Conservation (phyloP, 495 filamentous ascomycete species). For the Tricharina praecox region DNA sequence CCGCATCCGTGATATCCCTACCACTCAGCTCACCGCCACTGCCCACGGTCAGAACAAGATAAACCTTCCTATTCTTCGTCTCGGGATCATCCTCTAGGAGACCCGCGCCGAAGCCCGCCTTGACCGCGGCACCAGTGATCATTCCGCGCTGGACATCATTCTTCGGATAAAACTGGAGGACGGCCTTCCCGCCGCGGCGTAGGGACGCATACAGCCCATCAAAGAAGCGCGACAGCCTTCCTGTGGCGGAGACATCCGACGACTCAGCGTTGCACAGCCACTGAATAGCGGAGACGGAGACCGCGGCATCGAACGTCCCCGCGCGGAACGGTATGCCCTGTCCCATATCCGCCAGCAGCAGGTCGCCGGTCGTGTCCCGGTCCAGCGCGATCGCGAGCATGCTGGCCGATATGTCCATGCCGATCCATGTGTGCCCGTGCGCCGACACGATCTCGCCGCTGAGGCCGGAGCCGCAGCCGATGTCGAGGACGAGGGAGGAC, state of each 20-base stretch:
- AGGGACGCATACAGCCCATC: constrained; percentile 76
- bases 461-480: constrained; percentile 89
- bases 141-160: constrained; percentile 80
- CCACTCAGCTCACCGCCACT: constrained; percentile 43
- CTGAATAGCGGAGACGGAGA: constrained; percentile 86
- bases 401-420: constrained; percentile 81
- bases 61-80: constrained; percentile 86
- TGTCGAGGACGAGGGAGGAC: constrained; percentile 78
- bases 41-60: constrained; percentile 85
- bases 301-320: constrained; percentile 84
- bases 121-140: constrained; percentile 76
- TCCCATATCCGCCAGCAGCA: constrained; percentile 82
- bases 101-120: constrained; percentile 88
- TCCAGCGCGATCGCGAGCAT: constrained; percentile 90
- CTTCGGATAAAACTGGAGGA: constrained; percentile 96
- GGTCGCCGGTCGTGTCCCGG: constrained; percentile 77
- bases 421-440: constrained; percentile 61
- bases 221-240: constrained; percentile 70
- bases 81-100: constrained; percentile 87
- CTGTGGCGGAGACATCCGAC: constrained; percentile 59
- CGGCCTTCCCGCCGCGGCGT: constrained; percentile 70
- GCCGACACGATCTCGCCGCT: constrained; percentile 67
- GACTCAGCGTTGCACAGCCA: constrained; percentile 95
- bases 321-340: constrained; percentile 90
- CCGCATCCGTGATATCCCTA: constrained; percentile 71